Evolutionary conservation across 176 grass and related monocot genomes (phyloP).

Genomic region (Lolium rigidum): DNA sequence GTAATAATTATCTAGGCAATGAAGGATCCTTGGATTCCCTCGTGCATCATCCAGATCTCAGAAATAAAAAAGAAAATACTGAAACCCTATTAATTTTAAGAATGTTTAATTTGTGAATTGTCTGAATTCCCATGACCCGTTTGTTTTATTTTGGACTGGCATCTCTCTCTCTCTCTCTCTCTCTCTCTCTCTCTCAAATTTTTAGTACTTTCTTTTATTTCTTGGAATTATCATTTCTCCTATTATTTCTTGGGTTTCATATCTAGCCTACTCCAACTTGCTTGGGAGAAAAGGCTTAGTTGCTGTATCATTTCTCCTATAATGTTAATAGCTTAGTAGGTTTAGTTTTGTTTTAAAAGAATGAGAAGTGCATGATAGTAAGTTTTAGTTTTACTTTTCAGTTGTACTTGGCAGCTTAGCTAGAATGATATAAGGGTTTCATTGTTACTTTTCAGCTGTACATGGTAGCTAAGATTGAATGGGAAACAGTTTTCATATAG

Average conservation of each 20-base stretch:
- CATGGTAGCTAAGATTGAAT: constrained; percentile 13
- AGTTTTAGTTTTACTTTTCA: background rate
- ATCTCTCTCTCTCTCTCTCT: background rate
- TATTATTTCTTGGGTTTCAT: background rate
- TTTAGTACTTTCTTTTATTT: constrained; percentile 23
- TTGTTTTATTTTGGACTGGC: constrained; percentile 10
- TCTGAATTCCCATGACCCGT: background rate
- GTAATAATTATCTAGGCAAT: constrained; percentile 1
- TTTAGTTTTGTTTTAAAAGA: background rate
- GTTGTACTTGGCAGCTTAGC: background rate
- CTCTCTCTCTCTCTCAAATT: background rate
- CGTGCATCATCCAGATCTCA: background rate
- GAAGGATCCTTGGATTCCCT: constrained; percentile 11
- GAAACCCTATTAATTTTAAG: constrained; percentile 14
- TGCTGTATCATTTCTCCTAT: background rate
- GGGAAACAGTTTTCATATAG: constrained; percentile 23
- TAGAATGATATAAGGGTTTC: background rate
- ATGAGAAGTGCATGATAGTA: constrained; percentile 9
- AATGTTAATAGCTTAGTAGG: background rate
- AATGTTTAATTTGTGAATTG: background rate
- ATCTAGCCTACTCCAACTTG: no score
- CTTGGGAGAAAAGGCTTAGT: no score
- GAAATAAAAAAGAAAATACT: constrained; percentile 14
- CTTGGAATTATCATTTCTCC: background rate
- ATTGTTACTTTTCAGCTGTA: background rate